Evolutionary conservation across 495 filamentous ascomycete genomes (phyloP), one percentile per base, ranked within the genome.

Genomic region (Neurospora discreta): DNA sequence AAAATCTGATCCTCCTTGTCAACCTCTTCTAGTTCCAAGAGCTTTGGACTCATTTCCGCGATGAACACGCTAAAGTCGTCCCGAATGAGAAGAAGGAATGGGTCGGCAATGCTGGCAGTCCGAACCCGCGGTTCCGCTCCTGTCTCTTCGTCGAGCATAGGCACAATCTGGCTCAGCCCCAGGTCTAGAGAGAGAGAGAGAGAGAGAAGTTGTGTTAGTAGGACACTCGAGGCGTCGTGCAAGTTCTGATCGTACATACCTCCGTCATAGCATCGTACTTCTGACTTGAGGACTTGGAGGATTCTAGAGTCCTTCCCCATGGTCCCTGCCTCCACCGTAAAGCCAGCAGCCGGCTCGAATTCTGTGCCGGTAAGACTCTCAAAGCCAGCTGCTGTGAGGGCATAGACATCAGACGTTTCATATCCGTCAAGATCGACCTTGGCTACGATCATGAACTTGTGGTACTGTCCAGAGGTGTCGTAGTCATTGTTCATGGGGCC

Each of bases 191-290:
- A 74, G 36, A 71, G 26, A 74, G 36, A 75, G n/a, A 71, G 26
- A 74, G 36, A n/a, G n/a, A n/a, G n/a, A n/a, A n/a, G 26, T 18
- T 8, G 67, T 75, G 68, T 80, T 75, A 80, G 78, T 58, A 75
- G 46, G 58, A 68, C 39, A 76, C 76, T 39, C 13, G 36, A 16
- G 26, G 16, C 40, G 5, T 43, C 39, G 13, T 33, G 77, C 72
- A 80, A 70, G 38, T 71, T 74, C 42, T 60, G 71, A 71, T 73
- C 69, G 73, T 70, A 83, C 89, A 86, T 83, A 96, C 93, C 90
- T 79, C 88, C 89, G 78, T 98, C 94, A 77, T 96, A 98, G 71
- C 89, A 92, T 65, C 94, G 85, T 16, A 99, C 88, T 75, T 98
- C 94, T 39, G 88, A 91, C 73, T 88, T 90, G 42, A 96, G 83